Conservation (phyloP, 805 yeast species). For the Metschnikowia baotianmanensis region DNA sequence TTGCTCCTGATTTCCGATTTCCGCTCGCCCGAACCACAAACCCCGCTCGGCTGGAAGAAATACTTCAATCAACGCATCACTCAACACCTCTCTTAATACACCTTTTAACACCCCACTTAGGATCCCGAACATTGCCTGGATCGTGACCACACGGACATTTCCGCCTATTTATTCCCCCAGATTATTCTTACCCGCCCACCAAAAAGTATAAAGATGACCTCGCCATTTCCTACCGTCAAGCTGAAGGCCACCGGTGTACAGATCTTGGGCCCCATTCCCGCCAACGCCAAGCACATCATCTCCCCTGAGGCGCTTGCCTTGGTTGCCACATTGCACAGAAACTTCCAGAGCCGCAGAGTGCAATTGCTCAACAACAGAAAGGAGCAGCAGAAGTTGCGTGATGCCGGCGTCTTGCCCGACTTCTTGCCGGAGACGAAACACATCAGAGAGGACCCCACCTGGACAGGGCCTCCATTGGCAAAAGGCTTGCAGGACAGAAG, state of each 20-base stretch:
- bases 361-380: constrained; percentile 61
- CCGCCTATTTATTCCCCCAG: no score
- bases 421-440: constrained; percentile 66
- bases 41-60: not conserved
- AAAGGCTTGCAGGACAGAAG: constrained; percentile 73
- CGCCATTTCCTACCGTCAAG: constrained; percentile 45
- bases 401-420: constrained; percentile 58
- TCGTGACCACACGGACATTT: no score
- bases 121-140: no score
- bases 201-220: constrained; percentile 11
- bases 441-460: constrained; percentile 68
- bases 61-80: not conserved
- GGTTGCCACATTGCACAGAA: constrained; percentile 69
- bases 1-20: not conserved
- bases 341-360: constrained; percentile 62
- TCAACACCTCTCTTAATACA: no score
- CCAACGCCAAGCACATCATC: constrained; percentile 51
- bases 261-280: constrained; percentile 51
- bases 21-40: not conserved
- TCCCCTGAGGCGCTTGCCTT: constrained; percentile 64
- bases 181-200: not conserved
- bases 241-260: constrained; percentile 51
- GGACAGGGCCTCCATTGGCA: constrained; percentile 75
- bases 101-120: no score
- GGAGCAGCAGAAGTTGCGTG: constrained; percentile 57